Evolutionary conservation across 495 filamentous ascomycete genomes (phyloP).

Genomic region (Neurospora cerealis): DNA sequence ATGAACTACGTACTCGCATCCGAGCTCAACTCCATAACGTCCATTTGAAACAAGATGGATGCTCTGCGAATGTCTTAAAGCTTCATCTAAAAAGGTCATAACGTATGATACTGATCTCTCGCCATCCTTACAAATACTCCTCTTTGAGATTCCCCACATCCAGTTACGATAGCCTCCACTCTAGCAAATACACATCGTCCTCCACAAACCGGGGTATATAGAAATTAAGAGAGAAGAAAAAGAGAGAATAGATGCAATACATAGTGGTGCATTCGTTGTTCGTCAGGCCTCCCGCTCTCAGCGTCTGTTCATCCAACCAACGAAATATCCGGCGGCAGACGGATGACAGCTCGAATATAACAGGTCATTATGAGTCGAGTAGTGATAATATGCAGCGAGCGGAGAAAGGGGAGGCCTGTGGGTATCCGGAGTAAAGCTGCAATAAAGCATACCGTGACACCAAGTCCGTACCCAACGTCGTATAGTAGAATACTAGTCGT

Average conservation of each 20-base stretch:
- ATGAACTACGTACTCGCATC: neutral
- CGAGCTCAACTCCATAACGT: neutral
- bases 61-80: conserved; percentile 8
- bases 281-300: neutral
- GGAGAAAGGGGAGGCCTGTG: neutral
- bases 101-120: neutral
- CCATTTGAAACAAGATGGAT: neutral
- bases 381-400: neutral
- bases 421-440: conserved; percentile 4
- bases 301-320: neutral
- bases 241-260: neutral
- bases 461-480: conserved; percentile 34
- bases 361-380: neutral
- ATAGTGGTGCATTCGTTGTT: neutral
- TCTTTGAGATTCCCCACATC: neutral
- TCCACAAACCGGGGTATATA: neutral
- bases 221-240: neutral
- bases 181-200: neutral
- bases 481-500: conserved; percentile 15
- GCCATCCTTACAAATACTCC: neutral
- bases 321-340: neutral
- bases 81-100: conserved; percentile 5
- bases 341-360: neutral
- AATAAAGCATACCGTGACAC: conserved; percentile 14
- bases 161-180: neutral